Percentiles rank a stretch among this genome's conserved stretches.
Evolutionary conservation across 441 rosid genomes (phyloP).

Genomic region (Jatropha multifida): DNA sequence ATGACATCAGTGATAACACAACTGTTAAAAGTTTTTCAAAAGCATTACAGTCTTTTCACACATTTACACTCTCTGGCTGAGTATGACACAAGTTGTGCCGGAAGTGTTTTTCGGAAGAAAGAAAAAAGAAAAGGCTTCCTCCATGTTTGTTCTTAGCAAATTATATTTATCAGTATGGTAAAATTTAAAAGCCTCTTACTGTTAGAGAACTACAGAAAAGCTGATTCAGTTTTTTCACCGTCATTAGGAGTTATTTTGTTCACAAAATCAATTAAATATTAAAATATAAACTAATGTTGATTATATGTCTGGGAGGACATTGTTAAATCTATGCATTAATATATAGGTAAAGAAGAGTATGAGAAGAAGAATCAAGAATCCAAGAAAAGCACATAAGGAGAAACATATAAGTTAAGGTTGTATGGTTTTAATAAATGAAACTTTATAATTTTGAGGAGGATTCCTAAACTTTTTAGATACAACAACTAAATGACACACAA

Average conservation of each 20-base stretch:
- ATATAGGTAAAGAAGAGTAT: slow-evolving; percentile 25
- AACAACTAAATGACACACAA: slow-evolving; percentile 50
- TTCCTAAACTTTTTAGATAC: slow-evolving; percentile 50
- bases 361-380: slow-evolving; percentile 42
- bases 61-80: too few relatives aligned
- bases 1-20: too few relatives aligned
- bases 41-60: too few relatives aligned
- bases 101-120: too few relatives aligned
- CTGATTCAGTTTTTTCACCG: slow-evolving; percentile 25
- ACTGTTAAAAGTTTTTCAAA: too few relatives aligned
- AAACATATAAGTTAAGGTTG: slow-evolving; percentile 44
- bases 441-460: slow-evolving; percentile 47
- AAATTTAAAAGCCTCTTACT: background rate
- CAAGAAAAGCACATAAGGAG: slow-evolving; percentile 43
- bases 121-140: too few relatives aligned
- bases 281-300: background rate
- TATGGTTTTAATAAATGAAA: slow-evolving; percentile 15
- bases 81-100: too few relatives aligned
- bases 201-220: slow-evolving; percentile 26
- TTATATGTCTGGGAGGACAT: background rate
- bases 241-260: background rate
- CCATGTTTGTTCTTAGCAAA: too few relatives aligned
- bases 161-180: too few relatives aligned
- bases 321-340: slow-evolving; percentile 25
- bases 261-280: background rate